Evolutionary conservation across 2,329 filamentous ascomycete genomes (phyloP).

Genomic region (Fusarium sp.): DNA sequence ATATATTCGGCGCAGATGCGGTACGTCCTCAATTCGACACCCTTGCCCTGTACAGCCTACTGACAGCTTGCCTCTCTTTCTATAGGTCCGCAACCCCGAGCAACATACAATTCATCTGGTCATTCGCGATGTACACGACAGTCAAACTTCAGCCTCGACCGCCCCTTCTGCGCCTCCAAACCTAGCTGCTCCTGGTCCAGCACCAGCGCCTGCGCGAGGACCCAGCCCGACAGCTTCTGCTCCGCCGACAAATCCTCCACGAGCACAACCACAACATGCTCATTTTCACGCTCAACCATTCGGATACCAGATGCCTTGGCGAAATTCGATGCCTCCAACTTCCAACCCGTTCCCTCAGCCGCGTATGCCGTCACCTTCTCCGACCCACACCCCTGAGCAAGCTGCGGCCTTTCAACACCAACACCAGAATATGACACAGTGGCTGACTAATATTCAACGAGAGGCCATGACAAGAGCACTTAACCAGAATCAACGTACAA

Average conservation of each 20-base stretch:
- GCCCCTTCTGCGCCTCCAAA: conserved; percentile 28
- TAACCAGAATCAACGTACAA: conserved; percentile 57
- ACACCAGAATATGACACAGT: conserved; percentile 57
- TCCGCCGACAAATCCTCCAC: conserved; percentile 41
- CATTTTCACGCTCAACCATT: conserved; percentile 35
- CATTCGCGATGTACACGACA: conserved; percentile 55
- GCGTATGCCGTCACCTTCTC: conserved; percentile 49
- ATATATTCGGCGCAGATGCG: conserved; percentile 66
- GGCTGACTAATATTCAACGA: conserved; percentile 60
- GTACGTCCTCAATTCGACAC: conserved; percentile 49
- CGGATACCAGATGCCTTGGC: conserved; percentile 47
- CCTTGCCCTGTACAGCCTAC: conserved; percentile 22
- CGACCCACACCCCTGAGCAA: conserved; percentile 45
- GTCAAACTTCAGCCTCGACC: conserved; percentile 42
- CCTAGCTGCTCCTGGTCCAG: conserved; percentile 12
- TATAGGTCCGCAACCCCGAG: conserved; percentile 57
- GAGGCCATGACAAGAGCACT: conserved; percentile 57
- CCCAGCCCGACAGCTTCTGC: conserved; percentile 43
- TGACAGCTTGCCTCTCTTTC: conserved; percentile 29
- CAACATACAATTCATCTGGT: conserved; percentile 66
- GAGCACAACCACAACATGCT: conserved; percentile 32
- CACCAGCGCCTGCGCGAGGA: conserved; percentile 36
- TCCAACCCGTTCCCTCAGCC: conserved; percentile 45
- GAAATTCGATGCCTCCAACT: conserved; percentile 46
- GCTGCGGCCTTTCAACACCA: conserved; percentile 51